Conservation (phyloP, 805 yeast genomes). For the Grigorovia jiainica region DNA sequence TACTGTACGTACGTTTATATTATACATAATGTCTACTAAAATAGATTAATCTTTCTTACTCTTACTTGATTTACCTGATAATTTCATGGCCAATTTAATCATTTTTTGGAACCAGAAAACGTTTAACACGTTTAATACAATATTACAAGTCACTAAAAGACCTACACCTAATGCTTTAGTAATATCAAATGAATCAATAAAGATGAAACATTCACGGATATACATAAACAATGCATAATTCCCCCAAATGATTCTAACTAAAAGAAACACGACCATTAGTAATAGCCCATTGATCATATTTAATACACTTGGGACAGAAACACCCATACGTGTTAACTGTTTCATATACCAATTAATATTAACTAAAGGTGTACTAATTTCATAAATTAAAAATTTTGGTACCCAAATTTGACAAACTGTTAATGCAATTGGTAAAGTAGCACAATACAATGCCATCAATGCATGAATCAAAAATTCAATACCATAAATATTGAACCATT, state of each 20-base stretch:
- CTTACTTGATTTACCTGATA: slow-evolving; percentile 10
- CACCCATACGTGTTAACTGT: slow-evolving; percentile 54
- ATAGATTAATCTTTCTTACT: not conserved
- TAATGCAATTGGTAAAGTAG: slow-evolving; percentile 54
- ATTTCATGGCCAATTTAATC: slow-evolving; percentile 62
- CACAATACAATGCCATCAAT: slow-evolving; percentile 67
- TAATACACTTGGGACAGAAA: slow-evolving; percentile 39
- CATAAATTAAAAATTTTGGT: slow-evolving; percentile 76
- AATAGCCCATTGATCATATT: slow-evolving; percentile 62
- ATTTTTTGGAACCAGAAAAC: slow-evolving; percentile 83
- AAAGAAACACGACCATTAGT: slow-evolving; percentile 61
- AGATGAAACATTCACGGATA: not conserved
- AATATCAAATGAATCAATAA: not conserved
- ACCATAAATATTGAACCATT: slow-evolving; percentile 63
- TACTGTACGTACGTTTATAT: no score
- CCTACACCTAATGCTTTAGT: slow-evolving; percentile 6
- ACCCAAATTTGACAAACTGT: slow-evolving; percentile 65
- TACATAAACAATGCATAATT: slow-evolving; percentile 54
- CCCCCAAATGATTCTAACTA: slow-evolving; percentile 81
- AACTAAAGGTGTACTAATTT: slow-evolving; percentile 88
- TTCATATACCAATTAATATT: slow-evolving; percentile 87
- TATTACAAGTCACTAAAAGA: slow-evolving; percentile 16
- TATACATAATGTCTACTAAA: no score
- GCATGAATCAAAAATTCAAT: slow-evolving; percentile 78
- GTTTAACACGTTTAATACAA: slow-evolving; percentile 61